phyloP scores from a whole-genome alignment of 164 flowering plant species.

The Santalum album region DNA sequence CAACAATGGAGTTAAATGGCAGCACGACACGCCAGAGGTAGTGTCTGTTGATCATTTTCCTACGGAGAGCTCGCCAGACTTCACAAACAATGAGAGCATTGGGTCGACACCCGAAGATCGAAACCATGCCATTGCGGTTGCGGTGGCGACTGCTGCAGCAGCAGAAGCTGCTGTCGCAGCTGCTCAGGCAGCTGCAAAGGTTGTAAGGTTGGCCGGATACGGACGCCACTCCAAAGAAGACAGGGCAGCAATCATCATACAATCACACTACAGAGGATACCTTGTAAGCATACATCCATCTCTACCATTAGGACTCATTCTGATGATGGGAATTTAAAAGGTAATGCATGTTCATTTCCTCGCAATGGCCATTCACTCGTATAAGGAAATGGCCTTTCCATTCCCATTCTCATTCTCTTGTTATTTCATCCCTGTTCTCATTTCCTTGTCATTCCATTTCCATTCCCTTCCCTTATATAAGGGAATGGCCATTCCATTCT shows the following conservation, averaged over 20 bases:
- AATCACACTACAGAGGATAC: constrained; percentile 80
- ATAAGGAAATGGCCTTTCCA: no score
- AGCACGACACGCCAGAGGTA: constrained; percentile 58
- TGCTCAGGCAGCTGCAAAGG: constrained; percentile 89
- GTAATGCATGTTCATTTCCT: no score
- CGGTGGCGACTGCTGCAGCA: constrained; percentile 83
- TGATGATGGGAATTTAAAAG: no score
- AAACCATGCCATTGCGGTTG: constrained; percentile 76
- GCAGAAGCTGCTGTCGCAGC: constrained; percentile 93
- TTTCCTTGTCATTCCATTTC: no score
- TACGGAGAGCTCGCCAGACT: constrained; percentile 63
- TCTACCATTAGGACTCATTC: no score
- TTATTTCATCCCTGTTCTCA: no score
- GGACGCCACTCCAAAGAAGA: constrained; percentile 76
- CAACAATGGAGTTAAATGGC: constrained; percentile 35
- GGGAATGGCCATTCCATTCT: no score
- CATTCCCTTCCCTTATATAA: no score
- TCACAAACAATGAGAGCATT: constrained; percentile 41
- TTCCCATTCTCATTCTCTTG: no score
- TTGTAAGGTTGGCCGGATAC: constrained; percentile 67
- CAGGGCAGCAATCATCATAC: constrained; percentile 73
- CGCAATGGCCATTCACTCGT: no score
- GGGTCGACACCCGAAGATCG: constrained; percentile 51
- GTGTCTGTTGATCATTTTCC: constrained; percentile 82
- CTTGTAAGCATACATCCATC: constrained; percentile 32